Conservation (phyloP, 2,329 filamentous ascomycete genomes). For the Colletotrichum cereale region DNA sequence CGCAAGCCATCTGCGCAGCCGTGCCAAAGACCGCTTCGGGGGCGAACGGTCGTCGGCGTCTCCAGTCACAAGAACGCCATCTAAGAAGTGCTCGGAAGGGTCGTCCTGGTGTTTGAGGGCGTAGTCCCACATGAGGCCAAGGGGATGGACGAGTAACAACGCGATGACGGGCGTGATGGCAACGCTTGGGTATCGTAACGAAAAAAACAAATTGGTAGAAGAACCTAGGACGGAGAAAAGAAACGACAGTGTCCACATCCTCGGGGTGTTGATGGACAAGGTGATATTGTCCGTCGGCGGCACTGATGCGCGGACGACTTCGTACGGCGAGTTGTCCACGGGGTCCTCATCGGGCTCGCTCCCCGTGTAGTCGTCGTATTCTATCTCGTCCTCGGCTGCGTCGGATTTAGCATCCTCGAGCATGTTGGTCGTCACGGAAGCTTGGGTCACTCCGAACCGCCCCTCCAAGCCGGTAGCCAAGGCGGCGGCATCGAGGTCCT, state of each 20-base stretch:
- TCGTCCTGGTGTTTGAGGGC: conserved; percentile 64
- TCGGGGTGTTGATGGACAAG: conserved; percentile 87
- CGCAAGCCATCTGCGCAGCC: conserved; percentile 78
- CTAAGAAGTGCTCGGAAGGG: conserved; percentile 53
- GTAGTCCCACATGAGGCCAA: conserved; percentile 84
- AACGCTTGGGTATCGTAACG: conserved; percentile 89
- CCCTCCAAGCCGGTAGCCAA: conserved; percentile 67
- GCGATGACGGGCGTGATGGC: conserved; percentile 92
- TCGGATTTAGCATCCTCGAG: conserved; percentile 52
- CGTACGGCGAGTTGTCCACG: conserved; percentile 79
- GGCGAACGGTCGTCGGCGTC: background rate
- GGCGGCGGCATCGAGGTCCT: conserved; percentile 64
- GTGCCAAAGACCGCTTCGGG: conserved; percentile 46
- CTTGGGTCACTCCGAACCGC: conserved; percentile 64
- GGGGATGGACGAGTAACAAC: conserved; percentile 84
- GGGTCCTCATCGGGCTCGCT: conserved; percentile 62
- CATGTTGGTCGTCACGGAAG: conserved; percentile 59
- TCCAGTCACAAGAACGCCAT: conserved; percentile 47
- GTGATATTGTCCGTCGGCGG: conserved; percentile 79
- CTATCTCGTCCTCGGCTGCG: conserved; percentile 42
- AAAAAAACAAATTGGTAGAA: conserved; percentile 89
- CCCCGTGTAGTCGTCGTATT: conserved; percentile 48
- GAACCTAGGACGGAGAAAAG: conserved; percentile 85
- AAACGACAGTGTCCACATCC: conserved; percentile 87
- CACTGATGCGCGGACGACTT: conserved; percentile 85